These are phyloP conservation scores for Bruguiera gymnorhiza DNA, from an alignment of 345 rosid genomes.

Conservation along the genomic window DNA sequence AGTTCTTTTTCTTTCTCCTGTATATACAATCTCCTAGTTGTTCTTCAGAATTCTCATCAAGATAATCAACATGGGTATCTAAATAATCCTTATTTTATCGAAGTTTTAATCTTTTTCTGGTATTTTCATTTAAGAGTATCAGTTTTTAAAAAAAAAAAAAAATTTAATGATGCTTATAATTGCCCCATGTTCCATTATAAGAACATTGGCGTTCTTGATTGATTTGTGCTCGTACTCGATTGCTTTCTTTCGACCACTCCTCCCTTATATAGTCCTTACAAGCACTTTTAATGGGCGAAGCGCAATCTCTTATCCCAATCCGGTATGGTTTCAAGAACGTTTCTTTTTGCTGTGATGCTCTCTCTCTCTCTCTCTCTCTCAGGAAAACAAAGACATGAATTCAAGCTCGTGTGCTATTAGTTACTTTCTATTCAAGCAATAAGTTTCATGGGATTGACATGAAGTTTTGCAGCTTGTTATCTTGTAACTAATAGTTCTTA, in stretches of 20 bases:
- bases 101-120: not conserved
- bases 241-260: constrained; percentile 6
- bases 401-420: not conserved
- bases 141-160: not conserved
- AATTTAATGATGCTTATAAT: not conserved
- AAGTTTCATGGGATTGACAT: constrained; percentile 1
- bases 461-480: not conserved
- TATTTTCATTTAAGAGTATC: not conserved
- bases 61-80: not conserved
- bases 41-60: not conserved
- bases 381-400: not conserved
- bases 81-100: not conserved
- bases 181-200: not conserved
- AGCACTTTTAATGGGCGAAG: not conserved
- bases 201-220: constrained; percentile 1
- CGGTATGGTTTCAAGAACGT: too few relatives aligned
- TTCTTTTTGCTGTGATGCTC: too few relatives aligned
- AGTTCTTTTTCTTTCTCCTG: not conserved
- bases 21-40: not conserved
- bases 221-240: not conserved
- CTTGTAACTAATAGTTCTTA: constrained; percentile 12
- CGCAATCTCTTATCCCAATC: not conserved
- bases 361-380: too few relatives aligned
- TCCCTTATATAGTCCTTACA: not conserved
- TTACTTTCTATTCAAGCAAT: constrained; percentile 17